Conservation (phyloP, 1,139 yeast species). For the Debaryomyces coudertii region DNA sequence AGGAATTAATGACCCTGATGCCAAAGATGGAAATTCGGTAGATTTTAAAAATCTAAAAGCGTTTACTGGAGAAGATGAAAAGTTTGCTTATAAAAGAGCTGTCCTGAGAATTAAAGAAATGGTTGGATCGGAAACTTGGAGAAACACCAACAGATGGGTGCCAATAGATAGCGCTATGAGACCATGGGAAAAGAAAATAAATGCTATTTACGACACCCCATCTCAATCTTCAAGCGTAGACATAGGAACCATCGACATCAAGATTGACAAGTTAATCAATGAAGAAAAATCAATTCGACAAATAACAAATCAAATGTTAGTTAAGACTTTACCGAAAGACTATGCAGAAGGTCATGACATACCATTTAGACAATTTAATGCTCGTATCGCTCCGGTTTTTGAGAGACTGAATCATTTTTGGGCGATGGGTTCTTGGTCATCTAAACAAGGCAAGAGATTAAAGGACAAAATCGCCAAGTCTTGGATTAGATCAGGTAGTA, state of each 20-base stretch:
- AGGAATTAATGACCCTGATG: slow-evolving; percentile 6
- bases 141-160: slow-evolving; percentile 51
- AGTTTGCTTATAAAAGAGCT: slow-evolving; percentile 74
- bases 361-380: slow-evolving; percentile 34
- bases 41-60: slow-evolving; percentile 56
- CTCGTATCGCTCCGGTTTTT: slow-evolving; percentile 50
- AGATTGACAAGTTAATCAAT: slow-evolving; percentile 14
- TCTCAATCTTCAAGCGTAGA: neutral
- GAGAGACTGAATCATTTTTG: slow-evolving; percentile 56
- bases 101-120: slow-evolving; percentile 70
- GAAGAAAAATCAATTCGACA: slow-evolving; percentile 16
- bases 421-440: slow-evolving; percentile 66
- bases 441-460: slow-evolving; percentile 45
- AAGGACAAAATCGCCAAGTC: slow-evolving; percentile 55
- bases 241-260: slow-evolving; percentile 7
- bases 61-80: slow-evolving; percentile 79
- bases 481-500: slow-evolving; percentile 24
- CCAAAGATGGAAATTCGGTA: slow-evolving; percentile 7
- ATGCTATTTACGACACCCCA: neutral
- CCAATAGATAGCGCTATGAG: slow-evolving; percentile 57
- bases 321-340: slow-evolving; percentile 29
- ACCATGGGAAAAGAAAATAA: slow-evolving; percentile 56
- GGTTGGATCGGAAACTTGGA: slow-evolving; percentile 61
- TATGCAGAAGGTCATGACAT: slow-evolving; percentile 25
- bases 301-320: slow-evolving; percentile 16